phyloP scores from a whole-genome alignment of 129 eudicot genomes.

The Saussurea involucrata region DNA sequence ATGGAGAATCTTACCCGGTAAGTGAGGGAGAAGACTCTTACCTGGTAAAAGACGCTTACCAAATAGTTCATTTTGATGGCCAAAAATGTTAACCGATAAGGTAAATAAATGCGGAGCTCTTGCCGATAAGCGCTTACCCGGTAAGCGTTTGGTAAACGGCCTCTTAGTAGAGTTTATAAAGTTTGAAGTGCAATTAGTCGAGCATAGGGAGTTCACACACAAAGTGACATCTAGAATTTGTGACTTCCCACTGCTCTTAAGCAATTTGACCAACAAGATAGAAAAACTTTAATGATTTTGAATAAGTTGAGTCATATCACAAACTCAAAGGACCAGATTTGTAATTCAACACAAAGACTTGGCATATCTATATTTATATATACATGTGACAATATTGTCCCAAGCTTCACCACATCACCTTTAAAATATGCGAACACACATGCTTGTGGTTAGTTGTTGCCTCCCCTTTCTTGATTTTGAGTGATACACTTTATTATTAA shows the following conservation, averaged over 20 bases:
- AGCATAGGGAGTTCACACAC: constrained; percentile 2
- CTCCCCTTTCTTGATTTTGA: constrained; percentile 12
- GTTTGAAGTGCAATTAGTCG: background rate
- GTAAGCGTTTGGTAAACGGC: too few relatives aligned
- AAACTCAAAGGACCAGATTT: constrained; percentile 32
- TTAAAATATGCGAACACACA: constrained; percentile 32
- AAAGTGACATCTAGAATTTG: background rate
- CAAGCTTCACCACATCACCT: constrained; percentile 21
- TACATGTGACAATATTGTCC: constrained; percentile 33
- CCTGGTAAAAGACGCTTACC: too few relatives aligned
- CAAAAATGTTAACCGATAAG: too few relatives aligned
- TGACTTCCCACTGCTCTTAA: constrained; percentile 12
- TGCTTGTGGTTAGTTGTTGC: constrained; percentile 36
- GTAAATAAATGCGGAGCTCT: too few relatives aligned
- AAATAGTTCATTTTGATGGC: too few relatives aligned
- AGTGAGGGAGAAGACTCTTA: too few relatives aligned
- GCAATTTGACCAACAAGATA: constrained; percentile 12
- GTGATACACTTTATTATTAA: constrained; percentile 21
- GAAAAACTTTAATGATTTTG: constrained; percentile 1
- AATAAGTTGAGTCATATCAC: constrained; percentile 21
- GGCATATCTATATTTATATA: constrained; percentile 9
- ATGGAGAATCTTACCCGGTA: too few relatives aligned
- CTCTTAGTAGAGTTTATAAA: background rate
- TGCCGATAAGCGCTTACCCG: too few relatives aligned
- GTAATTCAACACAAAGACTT: constrained; percentile 2